Evolutionary conservation across 1,284 basidiomycete species (phyloP).

Genomic region (Gymnopus androsaceus): DNA sequence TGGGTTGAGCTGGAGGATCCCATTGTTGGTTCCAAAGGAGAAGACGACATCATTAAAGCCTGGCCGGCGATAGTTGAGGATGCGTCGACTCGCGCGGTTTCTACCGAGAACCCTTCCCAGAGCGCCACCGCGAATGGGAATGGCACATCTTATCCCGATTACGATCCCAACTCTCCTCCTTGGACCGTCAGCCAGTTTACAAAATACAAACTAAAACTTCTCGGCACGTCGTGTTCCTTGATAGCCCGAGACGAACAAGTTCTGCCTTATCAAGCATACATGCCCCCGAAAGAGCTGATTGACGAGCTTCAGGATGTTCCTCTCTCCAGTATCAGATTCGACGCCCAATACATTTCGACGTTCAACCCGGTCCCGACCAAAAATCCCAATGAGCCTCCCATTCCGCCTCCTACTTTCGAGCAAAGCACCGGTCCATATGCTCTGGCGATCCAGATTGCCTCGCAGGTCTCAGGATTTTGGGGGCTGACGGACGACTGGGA

Average conservation of each 20-base stretch:
- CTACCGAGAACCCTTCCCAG: neutral
- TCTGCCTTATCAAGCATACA: constrained; percentile 71
- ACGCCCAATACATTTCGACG: constrained; percentile 37
- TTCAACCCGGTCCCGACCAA: constrained; percentile 52
- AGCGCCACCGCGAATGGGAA: neutral
- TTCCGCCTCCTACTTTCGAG: constrained; percentile 25
- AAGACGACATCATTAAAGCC: constrained; percentile 51
- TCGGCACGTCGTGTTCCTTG: constrained; percentile 52
- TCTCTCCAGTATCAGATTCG: constrained; percentile 45
- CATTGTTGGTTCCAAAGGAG: constrained; percentile 42
- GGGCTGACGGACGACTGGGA: constrained; percentile 72
- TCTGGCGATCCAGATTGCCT: constrained; percentile 67
- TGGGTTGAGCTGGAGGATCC: constrained; percentile 66
- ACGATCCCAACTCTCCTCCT: constrained; percentile 30
- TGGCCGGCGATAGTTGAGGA: constrained; percentile 77
- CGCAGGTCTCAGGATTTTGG: constrained; percentile 61
- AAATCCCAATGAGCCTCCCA: neutral
- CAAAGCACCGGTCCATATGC: constrained; percentile 63
- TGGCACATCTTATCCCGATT: neutral
- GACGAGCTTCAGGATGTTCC: constrained; percentile 47
- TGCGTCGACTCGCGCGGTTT: constrained; percentile 31
- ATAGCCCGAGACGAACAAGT: constrained; percentile 54
- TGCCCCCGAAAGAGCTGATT: constrained; percentile 52
- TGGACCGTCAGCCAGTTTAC: constrained; percentile 62
- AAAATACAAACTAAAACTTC: constrained; percentile 63